Evolutionary conservation across 768 basidiomycete species (phyloP).

Genomic region (Pisolithus orientalis): DNA sequence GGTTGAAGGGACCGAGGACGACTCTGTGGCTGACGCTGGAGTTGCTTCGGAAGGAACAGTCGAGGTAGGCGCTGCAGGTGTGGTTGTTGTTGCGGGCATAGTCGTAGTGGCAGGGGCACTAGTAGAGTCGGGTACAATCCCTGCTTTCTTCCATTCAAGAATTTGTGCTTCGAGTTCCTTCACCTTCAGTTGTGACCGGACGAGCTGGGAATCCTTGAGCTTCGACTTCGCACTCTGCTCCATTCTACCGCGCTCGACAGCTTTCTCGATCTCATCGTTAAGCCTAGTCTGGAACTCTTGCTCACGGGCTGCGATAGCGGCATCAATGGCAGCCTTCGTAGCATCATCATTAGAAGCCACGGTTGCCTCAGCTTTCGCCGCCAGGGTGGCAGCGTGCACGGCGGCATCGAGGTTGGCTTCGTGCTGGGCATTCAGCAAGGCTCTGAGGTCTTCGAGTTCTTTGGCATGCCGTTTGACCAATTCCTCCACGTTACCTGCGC

Average conservation of each 20-base stretch:
- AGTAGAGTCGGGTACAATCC: slow-evolving; percentile 36
- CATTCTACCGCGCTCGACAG: slow-evolving; percentile 63
- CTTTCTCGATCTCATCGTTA: slow-evolving; percentile 52
- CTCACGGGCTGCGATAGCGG: slow-evolving; percentile 44
- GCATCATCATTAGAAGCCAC: slow-evolving; percentile 22
- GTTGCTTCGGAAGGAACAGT: slow-evolving; percentile 1
- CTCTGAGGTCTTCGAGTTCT: slow-evolving; percentile 52
- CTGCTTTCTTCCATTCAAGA: slow-evolving; percentile 47
- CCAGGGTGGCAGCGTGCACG: slow-evolving; percentile 39
- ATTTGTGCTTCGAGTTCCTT: slow-evolving; percentile 68
- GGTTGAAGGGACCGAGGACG: background rate
- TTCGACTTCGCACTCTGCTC: slow-evolving; percentile 57
- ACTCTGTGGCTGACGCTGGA: background rate
- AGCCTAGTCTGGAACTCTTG: slow-evolving; percentile 41
- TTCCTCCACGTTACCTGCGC: slow-evolving; percentile 30
- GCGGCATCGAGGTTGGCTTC: slow-evolving; percentile 48
- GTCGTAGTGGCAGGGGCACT: slow-evolving; percentile 15
- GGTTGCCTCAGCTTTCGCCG: slow-evolving; percentile 30
- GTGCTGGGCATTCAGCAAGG: slow-evolving; percentile 47
- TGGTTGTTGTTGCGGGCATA: slow-evolving; percentile 11
- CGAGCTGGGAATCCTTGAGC: slow-evolving; percentile 67
- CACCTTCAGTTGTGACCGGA: slow-evolving; percentile 50
- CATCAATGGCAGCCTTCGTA: slow-evolving; percentile 43
- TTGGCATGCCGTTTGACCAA: slow-evolving; percentile 48
- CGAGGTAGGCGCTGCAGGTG: slow-evolving; percentile 20